Percentiles rank a stretch among this genome's conserved stretches.
These are phyloP conservation scores for Saksenaea oblongispora DNA, from an alignment of 371 early-diverging fungal species.

Conservation along the genomic window DNA sequence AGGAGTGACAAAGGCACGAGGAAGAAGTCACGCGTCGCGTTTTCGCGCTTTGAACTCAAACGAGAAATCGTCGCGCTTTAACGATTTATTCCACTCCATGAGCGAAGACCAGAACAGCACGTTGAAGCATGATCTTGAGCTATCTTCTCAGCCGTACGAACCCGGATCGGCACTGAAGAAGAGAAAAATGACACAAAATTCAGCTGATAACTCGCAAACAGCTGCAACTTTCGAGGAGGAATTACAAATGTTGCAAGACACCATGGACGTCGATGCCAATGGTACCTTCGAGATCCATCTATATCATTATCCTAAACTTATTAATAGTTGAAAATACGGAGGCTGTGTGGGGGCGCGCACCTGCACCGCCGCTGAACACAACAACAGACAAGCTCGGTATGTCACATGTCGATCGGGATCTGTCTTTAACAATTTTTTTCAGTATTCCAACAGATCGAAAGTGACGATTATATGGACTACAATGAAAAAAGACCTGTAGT, in stretches of 20 bases:
- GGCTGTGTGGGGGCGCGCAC: slow-evolving; percentile 32
- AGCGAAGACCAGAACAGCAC: not conserved
- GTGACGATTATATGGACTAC: slow-evolving; percentile 75
- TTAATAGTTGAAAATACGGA: slow-evolving; percentile 11
- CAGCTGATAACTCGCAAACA: slow-evolving; percentile 1
- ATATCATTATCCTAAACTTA: not conserved
- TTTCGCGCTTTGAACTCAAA: not conserved
- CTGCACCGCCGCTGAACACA: slow-evolving; percentile 31
- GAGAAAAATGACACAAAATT: not conserved
- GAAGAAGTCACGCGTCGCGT: slow-evolving; percentile 5
- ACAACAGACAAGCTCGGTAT: slow-evolving; percentile 38
- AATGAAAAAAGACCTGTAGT: slow-evolving; percentile 56
- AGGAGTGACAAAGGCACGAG: too few relatives aligned
- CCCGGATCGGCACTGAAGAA: not conserved
- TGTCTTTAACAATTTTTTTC: slow-evolving; percentile 1
- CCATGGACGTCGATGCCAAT: slow-evolving; percentile 8
- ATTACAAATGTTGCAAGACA: slow-evolving; percentile 2
- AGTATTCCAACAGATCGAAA: slow-evolving; percentile 95
- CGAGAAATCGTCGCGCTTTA: not conserved
- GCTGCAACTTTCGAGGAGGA: slow-evolving; percentile 19
- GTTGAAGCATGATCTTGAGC: not conserved
- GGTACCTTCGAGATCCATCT: not conserved
- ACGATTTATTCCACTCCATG: not conserved
- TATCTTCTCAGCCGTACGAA: slow-evolving; percentile 5
- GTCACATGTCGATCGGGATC: not conserved